phyloP scores from a whole-genome alignment of 1,284 basidiomycete species.

The Xerocomus amazonicus region DNA sequence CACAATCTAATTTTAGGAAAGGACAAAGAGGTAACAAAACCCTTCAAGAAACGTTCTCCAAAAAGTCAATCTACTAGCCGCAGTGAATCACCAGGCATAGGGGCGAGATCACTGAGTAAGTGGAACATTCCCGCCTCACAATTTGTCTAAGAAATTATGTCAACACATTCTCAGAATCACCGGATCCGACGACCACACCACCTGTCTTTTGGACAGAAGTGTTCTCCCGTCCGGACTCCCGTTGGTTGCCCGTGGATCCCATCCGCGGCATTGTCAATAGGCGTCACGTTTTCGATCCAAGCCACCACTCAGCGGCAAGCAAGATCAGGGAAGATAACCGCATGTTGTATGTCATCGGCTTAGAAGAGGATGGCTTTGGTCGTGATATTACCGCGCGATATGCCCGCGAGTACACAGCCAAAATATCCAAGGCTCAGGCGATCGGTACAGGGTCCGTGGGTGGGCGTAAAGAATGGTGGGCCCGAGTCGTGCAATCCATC shows the following conservation, averaged over 20 bases:
- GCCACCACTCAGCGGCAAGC: slow-evolving; percentile 21
- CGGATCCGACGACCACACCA: slow-evolving; percentile 60
- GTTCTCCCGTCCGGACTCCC: slow-evolving; percentile 87
- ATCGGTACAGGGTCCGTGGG: slow-evolving; percentile 44
- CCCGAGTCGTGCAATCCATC: slow-evolving; percentile 57
- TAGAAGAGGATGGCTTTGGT: slow-evolving; percentile 86
- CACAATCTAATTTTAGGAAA: slow-evolving; percentile 35
- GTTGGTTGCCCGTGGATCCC: slow-evolving; percentile 94
- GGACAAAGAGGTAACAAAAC: slow-evolving; percentile 51
- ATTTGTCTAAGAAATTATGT: slow-evolving; percentile 25
- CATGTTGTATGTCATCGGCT: slow-evolving; percentile 90
- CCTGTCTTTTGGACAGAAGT: slow-evolving; percentile 98
- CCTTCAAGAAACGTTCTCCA: slow-evolving; percentile 54
- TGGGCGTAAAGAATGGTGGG: slow-evolving; percentile 85
- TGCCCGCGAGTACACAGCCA: slow-evolving; percentile 80
- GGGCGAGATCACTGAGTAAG: slow-evolving; percentile 22
- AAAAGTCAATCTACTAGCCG: slow-evolving; percentile 41
- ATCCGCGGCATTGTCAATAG: slow-evolving; percentile 79
- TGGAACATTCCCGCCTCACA: slow-evolving; percentile 9
- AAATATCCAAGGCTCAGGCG: slow-evolving; percentile 79
- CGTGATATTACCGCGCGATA: slow-evolving; percentile 76
- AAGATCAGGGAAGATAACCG: slow-evolving; percentile 63
- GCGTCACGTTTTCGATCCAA: slow-evolving; percentile 82
- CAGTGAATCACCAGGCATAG: slow-evolving; percentile 11
- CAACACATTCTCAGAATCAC: slow-evolving; percentile 30